Evolutionary conservation across 2,329 filamentous ascomycete species (phyloP), one percentile per base, ranked within the genome.

Genomic region (Claviceps sp.): DNA sequence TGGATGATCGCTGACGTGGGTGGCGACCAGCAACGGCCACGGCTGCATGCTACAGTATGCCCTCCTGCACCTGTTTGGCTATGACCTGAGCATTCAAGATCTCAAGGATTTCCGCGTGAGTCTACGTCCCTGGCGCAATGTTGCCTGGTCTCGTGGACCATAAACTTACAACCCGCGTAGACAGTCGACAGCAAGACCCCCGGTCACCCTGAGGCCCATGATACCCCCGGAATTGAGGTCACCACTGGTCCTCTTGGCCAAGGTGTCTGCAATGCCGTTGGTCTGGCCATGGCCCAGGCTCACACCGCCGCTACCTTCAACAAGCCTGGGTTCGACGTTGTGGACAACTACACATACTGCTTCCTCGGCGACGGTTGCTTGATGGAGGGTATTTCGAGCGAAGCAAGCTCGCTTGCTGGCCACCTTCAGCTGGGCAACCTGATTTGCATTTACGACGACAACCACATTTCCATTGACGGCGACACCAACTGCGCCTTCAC

Each of bases 11-110:
- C 50, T 52, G 20, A 56, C 53, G 22, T 50, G 42, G 13, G 52
- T 46, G 24, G 50, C 48, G 16, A 50, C 48, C 63, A 96, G 90
- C 56, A 98, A 98, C 78, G 93, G 93, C 63, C 93, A 98, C 76
- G 93, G 85, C 63, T 98, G 93, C 82, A 95, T 98, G 90, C 88
- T 98, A 56, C 93, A 96, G 72, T 98, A 98, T 84, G 86, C 91
- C 65, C 81, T 98, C 62, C 86, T 98, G 65, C 93, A 98, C 78
- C 79, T 98, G 53, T 95, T 90, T 73, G 93, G 93, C 70, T 98
- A 95, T 71, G 81, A 74, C 58, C 63, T 98, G 62, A 80, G 81
- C 65, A 77, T 98, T 56, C 87, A 98, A 65, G 93, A 97, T 73
- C 72, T 98, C 62, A 98, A 97, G 83, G 74, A 77, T 63, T 98